phyloP scores from a whole-genome alignment of 1,284 basidiomycete genomes.

The Anthracocystis panici-leucophaei region DNA sequence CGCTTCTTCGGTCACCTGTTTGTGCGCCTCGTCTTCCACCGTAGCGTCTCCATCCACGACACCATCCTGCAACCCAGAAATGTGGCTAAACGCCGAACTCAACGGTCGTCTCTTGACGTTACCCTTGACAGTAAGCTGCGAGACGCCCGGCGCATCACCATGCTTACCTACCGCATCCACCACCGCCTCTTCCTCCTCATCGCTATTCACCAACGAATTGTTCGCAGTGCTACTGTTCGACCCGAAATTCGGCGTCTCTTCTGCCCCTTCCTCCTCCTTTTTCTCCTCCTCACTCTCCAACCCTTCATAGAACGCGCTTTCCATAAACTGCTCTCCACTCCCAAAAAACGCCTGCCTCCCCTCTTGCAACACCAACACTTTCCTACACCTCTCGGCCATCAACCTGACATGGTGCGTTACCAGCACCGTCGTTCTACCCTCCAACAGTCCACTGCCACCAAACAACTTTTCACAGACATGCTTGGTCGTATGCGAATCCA shows the following conservation, averaged over 20 bases:
- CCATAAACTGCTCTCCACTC: constrained; percentile 75
- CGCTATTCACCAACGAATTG: constrained; percentile 31
- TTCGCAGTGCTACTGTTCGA: constrained; percentile 22
- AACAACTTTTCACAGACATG: constrained; percentile 67
- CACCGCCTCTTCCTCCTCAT: constrained; percentile 38
- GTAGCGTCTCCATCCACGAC: constrained; percentile 36
- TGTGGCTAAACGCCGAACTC: constrained; percentile 73
- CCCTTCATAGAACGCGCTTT: constrained; percentile 74
- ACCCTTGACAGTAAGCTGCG: constrained; percentile 33
- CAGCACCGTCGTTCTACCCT: constrained; percentile 56
- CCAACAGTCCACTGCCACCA: constrained; percentile 33
- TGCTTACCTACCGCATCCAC: constrained; percentile 14
- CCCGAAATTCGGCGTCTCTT: constrained; percentile 35
- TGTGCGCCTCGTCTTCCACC: constrained; percentile 18
- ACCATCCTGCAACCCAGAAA: constrained; percentile 77
- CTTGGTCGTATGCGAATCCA: constrained; percentile 58
- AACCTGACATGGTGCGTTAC: constrained; percentile 70
- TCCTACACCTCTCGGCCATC: constrained; percentile 74
- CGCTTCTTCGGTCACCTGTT: constrained; percentile 38
- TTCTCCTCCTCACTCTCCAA: constrained; percentile 69
- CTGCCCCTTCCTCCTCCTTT: constrained; percentile 38
- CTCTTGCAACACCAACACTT: constrained; percentile 80
- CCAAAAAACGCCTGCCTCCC: constrained; percentile 77
- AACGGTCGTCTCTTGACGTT: constrained; percentile 52
- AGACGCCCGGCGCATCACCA: constrained; percentile 31